Evolutionary conservation across 108 stramenopile species (phyloP).

Genomic region (Nitzschia inconspicua): DNA sequence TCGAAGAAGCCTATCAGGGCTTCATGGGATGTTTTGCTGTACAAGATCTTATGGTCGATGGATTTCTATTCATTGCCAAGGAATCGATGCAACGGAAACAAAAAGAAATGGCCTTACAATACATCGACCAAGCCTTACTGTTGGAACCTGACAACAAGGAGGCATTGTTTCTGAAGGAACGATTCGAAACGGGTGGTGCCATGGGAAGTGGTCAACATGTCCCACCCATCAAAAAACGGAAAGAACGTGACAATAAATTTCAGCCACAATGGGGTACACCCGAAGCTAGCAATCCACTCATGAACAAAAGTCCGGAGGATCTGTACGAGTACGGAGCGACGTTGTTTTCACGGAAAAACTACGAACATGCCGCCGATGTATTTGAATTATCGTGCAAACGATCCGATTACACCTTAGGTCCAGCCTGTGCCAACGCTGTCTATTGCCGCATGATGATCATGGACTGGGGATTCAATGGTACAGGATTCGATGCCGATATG

Average conservation of each 20-base stretch:
- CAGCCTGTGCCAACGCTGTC: conserved; percentile 72
- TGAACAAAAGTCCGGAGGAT: conserved; percentile 56
- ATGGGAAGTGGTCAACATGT: conserved; percentile 1
- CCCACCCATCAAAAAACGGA: not conserved
- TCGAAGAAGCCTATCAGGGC: conserved; percentile 60
- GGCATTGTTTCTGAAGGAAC: conserved; percentile 31
- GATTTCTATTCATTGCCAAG: conserved; percentile 59
- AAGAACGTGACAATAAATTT: conserved; percentile 28
- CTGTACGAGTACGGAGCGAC: conserved; percentile 64
- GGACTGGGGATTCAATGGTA: conserved; percentile 79
- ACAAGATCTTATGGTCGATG: conserved; percentile 54
- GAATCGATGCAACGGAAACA: conserved; percentile 69
- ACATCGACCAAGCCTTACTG: conserved; percentile 57
- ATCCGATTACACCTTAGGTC: conserved; percentile 41
- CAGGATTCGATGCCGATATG: conserved; percentile 69
- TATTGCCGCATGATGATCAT: conserved; percentile 71
- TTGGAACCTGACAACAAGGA: conserved; percentile 41
- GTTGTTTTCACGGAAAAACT: conserved; percentile 57
- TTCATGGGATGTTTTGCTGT: conserved; percentile 66
- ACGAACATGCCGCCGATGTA: conserved; percentile 58
- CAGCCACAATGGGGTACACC: conserved; percentile 20
- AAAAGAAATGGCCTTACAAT: conserved; percentile 59
- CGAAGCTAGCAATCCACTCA: conserved; percentile 29
- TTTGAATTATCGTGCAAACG: conserved; percentile 72
- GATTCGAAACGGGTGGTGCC: conserved; percentile 8